Evolutionary conservation across 352 stramenopile species (phyloP).

Genomic region (Pythium insidiosum): DNA sequence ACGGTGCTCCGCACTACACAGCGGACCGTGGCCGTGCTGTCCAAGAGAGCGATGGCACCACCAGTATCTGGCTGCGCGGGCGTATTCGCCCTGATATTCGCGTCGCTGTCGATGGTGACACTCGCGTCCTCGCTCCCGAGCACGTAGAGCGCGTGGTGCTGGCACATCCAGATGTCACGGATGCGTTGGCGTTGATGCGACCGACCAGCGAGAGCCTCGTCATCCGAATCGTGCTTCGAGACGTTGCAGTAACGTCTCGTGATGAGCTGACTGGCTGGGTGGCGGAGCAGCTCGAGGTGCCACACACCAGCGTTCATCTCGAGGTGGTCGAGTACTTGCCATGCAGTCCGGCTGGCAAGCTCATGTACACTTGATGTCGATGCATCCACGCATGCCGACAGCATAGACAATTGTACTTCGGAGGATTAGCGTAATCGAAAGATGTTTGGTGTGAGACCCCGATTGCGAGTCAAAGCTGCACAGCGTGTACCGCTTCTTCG

Average conservation of each 20-base stretch:
- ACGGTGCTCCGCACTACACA: conserved; percentile 33
- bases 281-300: conserved; percentile 29
- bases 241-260: neutral
- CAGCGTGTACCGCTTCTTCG: conserved; percentile 93
- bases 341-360: conserved; percentile 79
- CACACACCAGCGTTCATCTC: conserved; percentile 27
- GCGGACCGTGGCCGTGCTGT: conserved; percentile 39
- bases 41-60: conserved; percentile 9
- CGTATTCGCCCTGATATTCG: conserved; percentile 38
- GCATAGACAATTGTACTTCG: too few species aligned
- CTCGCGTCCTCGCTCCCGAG: conserved; percentile 2
- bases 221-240: conserved; percentile 10
- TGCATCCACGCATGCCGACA: too few species aligned
- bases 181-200: conserved; percentile 19
- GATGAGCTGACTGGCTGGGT: conserved; percentile 3
- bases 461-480: conserved; percentile 53
- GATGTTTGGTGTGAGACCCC: too few species aligned
- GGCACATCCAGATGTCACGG: conserved; percentile 6
- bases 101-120: conserved; percentile 7
- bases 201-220: conserved; percentile 3
- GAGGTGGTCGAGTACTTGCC: conserved; percentile 55
- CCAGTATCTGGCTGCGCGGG: conserved; percentile 58
- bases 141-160: conserved; percentile 11
- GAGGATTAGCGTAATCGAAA: too few species aligned
- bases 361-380: conserved; percentile 63